Evolutionary conservation across 2,329 filamentous ascomycete species (phyloP), one percentile per base, ranked within the genome.

Genomic region (Fusarium duplospermum): DNA sequence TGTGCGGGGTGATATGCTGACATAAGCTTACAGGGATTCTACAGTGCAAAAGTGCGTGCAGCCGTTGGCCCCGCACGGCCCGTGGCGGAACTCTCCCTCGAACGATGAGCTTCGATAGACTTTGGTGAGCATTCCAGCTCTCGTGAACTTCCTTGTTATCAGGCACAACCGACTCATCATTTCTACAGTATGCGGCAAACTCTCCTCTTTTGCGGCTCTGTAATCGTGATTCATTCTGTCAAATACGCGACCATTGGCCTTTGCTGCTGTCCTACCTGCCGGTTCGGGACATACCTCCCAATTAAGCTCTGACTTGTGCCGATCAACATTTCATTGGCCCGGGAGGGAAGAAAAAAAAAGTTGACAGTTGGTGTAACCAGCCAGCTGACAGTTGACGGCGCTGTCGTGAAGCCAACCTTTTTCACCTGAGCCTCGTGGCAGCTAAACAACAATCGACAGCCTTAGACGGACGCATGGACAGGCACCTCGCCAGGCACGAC

Each of bases 41-140:
- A 42, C 58, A 45, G 36, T 61, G 58, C 24, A 47, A 45, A 3
- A 62, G 42, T 62, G 60, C 20, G 20, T 22, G 38, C 33, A 18
- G 47, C 36, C 14, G 45, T 38, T 54, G 24, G 16, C 16, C 16
- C 35, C 33, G 24, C 42, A 62, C 59, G 20, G 59, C 38, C 42
- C 56, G 35, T 27, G 33, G 56, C 56, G 45, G 29, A 71, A 66
- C 47, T 64, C 62, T 50, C 22, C 36, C 50, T 60, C 40, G 35
- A 52, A 33, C 61, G 59, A 60, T 54, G 38, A 56, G 56, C 13
- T 31, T 24, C 38, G 42, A 70, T 76, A 70, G 50, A 74, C 67
- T 77, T 78, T 40, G 33, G 50, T 40, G 8, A 62, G 27, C 76
- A 77, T 78, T 78, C 74, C 74, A 65, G 24, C 29, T 60, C 52